Percentiles rank a stretch among this genome's conserved stretches.
phyloP scores from a whole-genome alignment of 1,284 basidiomycete species.

The Ustilago crameri region DNA sequence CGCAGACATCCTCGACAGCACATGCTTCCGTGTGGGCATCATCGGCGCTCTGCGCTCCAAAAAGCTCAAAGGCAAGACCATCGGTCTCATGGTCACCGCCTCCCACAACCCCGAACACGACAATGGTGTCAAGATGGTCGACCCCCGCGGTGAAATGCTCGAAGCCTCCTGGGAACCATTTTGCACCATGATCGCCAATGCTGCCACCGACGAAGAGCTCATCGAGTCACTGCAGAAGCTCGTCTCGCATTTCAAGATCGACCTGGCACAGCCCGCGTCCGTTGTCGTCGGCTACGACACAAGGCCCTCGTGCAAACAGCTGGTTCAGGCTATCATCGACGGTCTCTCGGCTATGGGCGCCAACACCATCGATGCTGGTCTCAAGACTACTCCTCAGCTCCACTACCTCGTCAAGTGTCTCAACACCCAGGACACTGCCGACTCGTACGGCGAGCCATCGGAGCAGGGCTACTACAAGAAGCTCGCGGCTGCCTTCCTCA shows the following conservation, averaged over 20 bases:
- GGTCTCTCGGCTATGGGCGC: slow-evolving; percentile 78
- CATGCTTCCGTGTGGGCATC: slow-evolving; percentile 90
- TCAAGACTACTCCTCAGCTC: slow-evolving; percentile 92
- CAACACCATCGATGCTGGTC: slow-evolving; percentile 72
- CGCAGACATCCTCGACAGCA: slow-evolving; percentile 87
- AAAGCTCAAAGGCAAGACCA: slow-evolving; percentile 85
- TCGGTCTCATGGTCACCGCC: slow-evolving; percentile 99
- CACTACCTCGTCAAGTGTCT: slow-evolving; percentile 93
- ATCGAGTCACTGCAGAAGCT: slow-evolving; percentile 77
- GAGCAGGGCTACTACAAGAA: slow-evolving; percentile 89
- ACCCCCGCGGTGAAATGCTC: slow-evolving; percentile 99
- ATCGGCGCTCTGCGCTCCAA: slow-evolving; percentile 91
- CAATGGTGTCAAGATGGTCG: slow-evolving; percentile 98
- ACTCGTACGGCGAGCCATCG: slow-evolving; percentile 82
- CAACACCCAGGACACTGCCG: slow-evolving; percentile 80
- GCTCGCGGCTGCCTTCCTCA: slow-evolving; percentile 85
- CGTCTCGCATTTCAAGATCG: slow-evolving; percentile 78
- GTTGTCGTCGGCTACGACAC: slow-evolving; percentile 95
- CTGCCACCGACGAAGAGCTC: slow-evolving; percentile 78
- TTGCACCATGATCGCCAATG: slow-evolving; percentile 91
- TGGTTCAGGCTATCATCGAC: slow-evolving; percentile 85
- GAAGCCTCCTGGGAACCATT: slow-evolving; percentile 90
- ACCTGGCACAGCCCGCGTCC: slow-evolving; percentile 79
- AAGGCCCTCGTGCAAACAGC: slow-evolving; percentile 83
- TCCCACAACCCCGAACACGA: slow-evolving; percentile 98